Conservation (phyloP, 306 rosid species). For the Luffa aegyptiaca region DNA sequence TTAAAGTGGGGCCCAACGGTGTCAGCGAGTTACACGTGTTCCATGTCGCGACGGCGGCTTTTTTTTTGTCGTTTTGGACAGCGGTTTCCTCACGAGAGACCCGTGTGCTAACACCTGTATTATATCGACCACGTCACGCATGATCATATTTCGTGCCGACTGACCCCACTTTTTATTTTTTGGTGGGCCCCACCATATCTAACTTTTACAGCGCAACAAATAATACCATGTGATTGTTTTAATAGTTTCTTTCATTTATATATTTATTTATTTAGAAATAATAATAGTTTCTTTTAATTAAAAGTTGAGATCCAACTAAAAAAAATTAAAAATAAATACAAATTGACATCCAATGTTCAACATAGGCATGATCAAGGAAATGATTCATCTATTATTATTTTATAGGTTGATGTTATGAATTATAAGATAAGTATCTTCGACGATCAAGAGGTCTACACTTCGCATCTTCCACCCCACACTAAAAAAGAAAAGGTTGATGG, state of each 20-base stretch:
- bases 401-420: no score
- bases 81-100: background rate
- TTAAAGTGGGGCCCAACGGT: background rate
- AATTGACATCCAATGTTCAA: no score
- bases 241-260: background rate
- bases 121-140: background rate
- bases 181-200: background rate
- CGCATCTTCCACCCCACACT: no score
- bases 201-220: background rate
- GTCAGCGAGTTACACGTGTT: background rate
- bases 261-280: no score
- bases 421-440: no score
- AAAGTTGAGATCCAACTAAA: no score
- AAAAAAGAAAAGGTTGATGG: no score
- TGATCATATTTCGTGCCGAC: background rate
- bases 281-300: no score
- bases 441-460: no score
- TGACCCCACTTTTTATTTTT: background rate
- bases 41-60: background rate
- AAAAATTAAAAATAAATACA: no score
- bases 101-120: background rate
- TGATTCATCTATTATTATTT: no score
- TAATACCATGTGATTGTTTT: background rate
- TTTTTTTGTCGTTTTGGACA: background rate
- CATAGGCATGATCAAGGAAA: no score